Conservation (phyloP, 371 early-diverging fungal species). For the Rhizopus sp. region DNA sequence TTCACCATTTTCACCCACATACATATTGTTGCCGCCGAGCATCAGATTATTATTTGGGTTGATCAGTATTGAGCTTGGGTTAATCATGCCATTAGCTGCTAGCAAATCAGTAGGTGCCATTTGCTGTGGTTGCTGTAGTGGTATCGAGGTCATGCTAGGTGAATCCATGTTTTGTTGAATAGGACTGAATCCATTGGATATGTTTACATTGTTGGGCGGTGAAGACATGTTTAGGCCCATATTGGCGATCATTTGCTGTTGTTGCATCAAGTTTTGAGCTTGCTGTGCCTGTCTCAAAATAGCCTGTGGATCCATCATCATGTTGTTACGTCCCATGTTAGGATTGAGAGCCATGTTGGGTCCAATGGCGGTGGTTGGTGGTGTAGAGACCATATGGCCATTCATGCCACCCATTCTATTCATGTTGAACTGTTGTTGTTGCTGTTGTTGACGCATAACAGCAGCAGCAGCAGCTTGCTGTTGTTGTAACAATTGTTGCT, state of each 20-base stretch:
- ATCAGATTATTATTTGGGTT: constrained; percentile 30
- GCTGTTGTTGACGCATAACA: constrained; percentile 15
- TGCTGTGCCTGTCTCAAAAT: constrained; percentile 31
- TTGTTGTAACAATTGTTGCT: constrained; percentile 16
- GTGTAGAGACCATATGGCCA: constrained; percentile 2
- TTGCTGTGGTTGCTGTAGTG: constrained; percentile 21
- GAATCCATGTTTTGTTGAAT: constrained; percentile 28
- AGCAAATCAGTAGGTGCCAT: constrained; percentile 35
- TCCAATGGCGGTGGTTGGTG: constrained; percentile 1
- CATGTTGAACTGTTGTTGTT: constrained; percentile 12
- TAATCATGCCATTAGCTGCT: constrained; percentile 36
- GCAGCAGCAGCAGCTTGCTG: constrained; percentile 24
- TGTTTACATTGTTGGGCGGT: constrained; percentile 13
- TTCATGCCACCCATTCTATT: constrained; percentile 1
- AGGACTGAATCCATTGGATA: constrained; percentile 22
- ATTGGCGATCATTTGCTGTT: constrained; percentile 33
- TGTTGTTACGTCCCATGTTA: constrained; percentile 5
- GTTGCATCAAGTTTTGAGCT: constrained; percentile 22
- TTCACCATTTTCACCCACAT: constrained; percentile 19
- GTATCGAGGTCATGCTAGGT: constrained; percentile 29
- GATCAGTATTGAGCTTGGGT: constrained; percentile 26
- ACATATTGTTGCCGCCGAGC: constrained; percentile 15
- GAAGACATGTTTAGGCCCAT: constrained; percentile 16
- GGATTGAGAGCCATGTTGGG: background rate
- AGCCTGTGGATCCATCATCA: constrained; percentile 28